These are phyloP conservation scores for Nitzschia sp. DNA, from an alignment of 108 stramenopile genomes.

Conservation along the genomic window DNA sequence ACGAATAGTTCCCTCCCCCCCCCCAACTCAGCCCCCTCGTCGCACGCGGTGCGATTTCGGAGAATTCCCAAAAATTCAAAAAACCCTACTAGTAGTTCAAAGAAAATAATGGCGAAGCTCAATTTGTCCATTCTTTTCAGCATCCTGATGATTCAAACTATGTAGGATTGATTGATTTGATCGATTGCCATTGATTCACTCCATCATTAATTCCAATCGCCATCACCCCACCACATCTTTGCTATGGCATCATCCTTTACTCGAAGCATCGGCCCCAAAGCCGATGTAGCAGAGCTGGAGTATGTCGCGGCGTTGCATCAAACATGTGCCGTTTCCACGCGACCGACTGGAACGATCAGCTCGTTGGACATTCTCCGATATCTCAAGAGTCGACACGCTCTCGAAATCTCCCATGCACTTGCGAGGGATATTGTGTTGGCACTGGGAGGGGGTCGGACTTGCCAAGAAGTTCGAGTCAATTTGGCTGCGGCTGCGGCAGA, in stretches of 20 bases:
- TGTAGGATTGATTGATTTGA: too few relatives aligned
- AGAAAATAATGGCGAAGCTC: too few relatives aligned
- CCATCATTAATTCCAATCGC: neutral
- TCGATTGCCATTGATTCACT: too few relatives aligned
- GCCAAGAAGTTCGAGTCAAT: neutral
- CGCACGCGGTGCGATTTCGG: too few relatives aligned
- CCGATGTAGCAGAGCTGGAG: constrained; percentile 30
- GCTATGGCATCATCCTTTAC: constrained; percentile 13
- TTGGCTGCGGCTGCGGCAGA: constrained; percentile 1
- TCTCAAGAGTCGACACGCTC: constrained; percentile 21
- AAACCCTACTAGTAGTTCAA: too few relatives aligned
- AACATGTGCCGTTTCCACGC: constrained; percentile 1
- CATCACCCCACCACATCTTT: neutral
- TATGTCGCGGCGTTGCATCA: constrained; percentile 34
- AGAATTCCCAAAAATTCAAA: too few relatives aligned
- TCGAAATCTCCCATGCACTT: constrained; percentile 17
- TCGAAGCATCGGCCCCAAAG: constrained; percentile 14
- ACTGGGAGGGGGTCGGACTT: constrained; percentile 19
- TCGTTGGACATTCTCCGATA: constrained; percentile 26
- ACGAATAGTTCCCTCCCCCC: too few relatives aligned
- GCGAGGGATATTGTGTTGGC: constrained; percentile 28
- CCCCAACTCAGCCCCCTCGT: too few relatives aligned
- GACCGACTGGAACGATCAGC: constrained; percentile 14
- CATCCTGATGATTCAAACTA: too few relatives aligned
- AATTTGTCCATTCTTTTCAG: too few relatives aligned